Percentiles rank a stretch among this genome's conserved stretches.
Evolutionary conservation across 148 eudicot genomes (phyloP).

Genomic region (Rhododendron mucronatum): DNA sequence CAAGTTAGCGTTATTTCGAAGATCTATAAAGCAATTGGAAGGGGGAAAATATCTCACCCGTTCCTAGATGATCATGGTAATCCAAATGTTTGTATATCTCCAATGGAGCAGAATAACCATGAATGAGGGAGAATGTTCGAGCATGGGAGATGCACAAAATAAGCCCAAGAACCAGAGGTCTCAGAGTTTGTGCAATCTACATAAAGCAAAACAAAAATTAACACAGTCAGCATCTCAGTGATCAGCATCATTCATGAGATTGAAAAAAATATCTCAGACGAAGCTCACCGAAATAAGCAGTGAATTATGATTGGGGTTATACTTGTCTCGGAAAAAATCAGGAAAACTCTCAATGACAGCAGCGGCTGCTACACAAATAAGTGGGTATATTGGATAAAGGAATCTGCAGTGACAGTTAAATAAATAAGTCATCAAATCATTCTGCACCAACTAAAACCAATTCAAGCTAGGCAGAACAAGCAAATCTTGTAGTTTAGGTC

Average conservation of each 20-base stretch:
- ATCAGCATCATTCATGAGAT: constrained; percentile 4
- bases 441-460: neutral
- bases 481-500: neutral
- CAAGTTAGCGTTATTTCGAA: neutral
- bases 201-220: constrained; percentile 15
- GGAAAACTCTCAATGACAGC: constrained; percentile 91
- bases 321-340: constrained; percentile 74
- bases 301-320: constrained; percentile 45
- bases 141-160: constrained; percentile 79
- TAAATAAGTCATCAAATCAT: neutral
- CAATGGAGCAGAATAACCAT: constrained; percentile 92
- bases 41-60: constrained; percentile 37
- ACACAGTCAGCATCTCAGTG: constrained; percentile 7
- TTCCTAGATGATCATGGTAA: constrained; percentile 74
- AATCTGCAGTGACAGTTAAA: constrained; percentile 54
- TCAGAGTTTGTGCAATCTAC: constrained; percentile 64
- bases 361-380: constrained; percentile 92
- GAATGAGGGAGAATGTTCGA: constrained; percentile 80
- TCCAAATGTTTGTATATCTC: constrained; percentile 97
- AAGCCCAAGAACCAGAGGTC: constrained; percentile 76
- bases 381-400: constrained; percentile 95
- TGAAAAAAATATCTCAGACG: neutral
- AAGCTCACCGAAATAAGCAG: constrained; percentile 49
- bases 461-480: constrained; percentile 6
- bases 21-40: neutral